Evolutionary conservation across 805 yeast species (phyloP).

Genomic region (Ogataea ramenticola): DNA sequence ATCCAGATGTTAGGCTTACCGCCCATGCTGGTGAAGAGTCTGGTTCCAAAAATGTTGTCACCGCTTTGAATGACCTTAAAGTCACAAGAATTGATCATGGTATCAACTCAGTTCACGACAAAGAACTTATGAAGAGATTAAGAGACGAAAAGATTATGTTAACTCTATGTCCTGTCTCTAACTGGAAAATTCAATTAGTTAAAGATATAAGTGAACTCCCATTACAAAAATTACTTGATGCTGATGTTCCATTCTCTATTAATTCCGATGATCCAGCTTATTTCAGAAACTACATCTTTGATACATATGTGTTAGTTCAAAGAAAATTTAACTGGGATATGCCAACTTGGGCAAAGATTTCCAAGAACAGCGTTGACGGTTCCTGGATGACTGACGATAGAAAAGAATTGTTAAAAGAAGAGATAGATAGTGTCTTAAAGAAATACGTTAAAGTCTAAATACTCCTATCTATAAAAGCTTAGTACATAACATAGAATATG

Average conservation of each 20-base stretch:
- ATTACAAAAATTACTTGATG: constrained; percentile 49
- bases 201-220: constrained; percentile 63
- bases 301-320: constrained; percentile 64
- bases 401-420: constrained; percentile 35
- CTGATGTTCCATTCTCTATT: constrained; percentile 62
- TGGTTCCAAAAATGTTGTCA: constrained; percentile 54
- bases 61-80: constrained; percentile 49
- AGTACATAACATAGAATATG: no score
- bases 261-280: constrained; percentile 80
- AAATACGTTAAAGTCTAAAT: constrained; percentile 4
- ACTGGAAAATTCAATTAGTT: constrained; percentile 69
- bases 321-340: constrained; percentile 54
- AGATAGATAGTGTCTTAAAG: constrained; percentile 28
- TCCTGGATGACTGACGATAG: constrained; percentile 60
- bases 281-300: constrained; percentile 75
- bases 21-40: constrained; percentile 93
- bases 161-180: constrained; percentile 72
- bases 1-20: constrained; percentile 54
- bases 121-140: constrained; percentile 46
- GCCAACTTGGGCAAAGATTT: constrained; percentile 59
- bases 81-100: constrained; percentile 80
- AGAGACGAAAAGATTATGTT: constrained; percentile 50
- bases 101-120: constrained; percentile 52
- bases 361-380: constrained; percentile 59
- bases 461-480: neutral